Conservation (phyloP, 345 rosid genomes). For the Populus euphratica region DNA sequence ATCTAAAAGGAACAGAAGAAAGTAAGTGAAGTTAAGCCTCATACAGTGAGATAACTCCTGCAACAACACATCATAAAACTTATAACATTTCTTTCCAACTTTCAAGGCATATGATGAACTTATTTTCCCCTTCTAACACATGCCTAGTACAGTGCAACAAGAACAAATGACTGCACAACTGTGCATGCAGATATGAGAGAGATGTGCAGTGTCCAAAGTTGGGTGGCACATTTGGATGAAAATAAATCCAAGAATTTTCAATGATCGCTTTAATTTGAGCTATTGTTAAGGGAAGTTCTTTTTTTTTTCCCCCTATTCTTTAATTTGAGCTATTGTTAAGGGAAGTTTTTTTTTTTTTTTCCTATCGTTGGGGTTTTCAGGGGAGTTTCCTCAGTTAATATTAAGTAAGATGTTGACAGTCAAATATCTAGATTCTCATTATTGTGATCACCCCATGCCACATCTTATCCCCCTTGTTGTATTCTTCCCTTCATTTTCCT, state of each 20-base stretch:
- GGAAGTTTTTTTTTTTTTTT: too few species aligned
- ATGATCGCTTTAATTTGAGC: too few species aligned
- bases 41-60: not conserved
- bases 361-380: too few species aligned
- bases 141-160: not conserved
- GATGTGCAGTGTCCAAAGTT: too few species aligned
- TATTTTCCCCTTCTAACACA: not conserved
- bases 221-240: too few species aligned
- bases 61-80: not conserved
- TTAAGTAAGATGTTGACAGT: not conserved
- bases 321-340: too few species aligned
- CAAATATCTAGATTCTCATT: too few species aligned
- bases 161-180: not conserved
- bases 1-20: constrained; percentile 47
- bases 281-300: too few species aligned
- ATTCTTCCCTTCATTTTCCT: not conserved
- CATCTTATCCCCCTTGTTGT: not conserved
- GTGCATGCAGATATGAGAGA: not conserved
- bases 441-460: not conserved
- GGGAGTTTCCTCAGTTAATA: not conserved
- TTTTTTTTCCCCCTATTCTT: too few species aligned
- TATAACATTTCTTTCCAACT: not conserved
- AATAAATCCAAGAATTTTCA: too few species aligned
- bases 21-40: not conserved
- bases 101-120: not conserved